phyloP scores from a whole-genome alignment of 345 rosid genomes.

The Zanthoxylum bungeanum region DNA sequence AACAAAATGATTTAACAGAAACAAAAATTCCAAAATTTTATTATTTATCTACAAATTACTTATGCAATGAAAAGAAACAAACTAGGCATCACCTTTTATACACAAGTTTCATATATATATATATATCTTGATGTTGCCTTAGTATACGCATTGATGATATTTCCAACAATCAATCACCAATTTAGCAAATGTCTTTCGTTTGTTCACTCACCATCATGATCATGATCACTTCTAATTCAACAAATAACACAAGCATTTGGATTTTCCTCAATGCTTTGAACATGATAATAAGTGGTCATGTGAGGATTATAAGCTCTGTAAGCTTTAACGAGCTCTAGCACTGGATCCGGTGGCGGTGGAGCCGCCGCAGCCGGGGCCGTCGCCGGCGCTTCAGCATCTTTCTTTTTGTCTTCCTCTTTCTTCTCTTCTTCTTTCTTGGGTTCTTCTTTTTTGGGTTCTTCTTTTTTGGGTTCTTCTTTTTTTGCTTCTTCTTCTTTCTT shows the following conservation, averaged over 20 bases:
- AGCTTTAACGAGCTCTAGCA: constrained; percentile 69
- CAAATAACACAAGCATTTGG: constrained; percentile 92
- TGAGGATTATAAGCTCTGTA: constrained; percentile 88
- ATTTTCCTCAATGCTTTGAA: constrained; percentile 87
- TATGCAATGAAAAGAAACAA: constrained; percentile 13
- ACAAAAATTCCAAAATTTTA: constrained; percentile 19
- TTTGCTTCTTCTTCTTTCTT: too few relatives aligned
- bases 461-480: too few relatives aligned
- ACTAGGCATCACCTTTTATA: constrained; percentile 13
- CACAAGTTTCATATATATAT: constrained; percentile 13
- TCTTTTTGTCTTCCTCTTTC: constrained; percentile 28
- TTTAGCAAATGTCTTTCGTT: background rate
- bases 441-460: too few relatives aligned
- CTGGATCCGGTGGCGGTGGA: constrained; percentile 64
- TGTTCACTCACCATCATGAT: too few relatives aligned
- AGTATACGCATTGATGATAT: constrained; percentile 24
- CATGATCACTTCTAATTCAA: too few relatives aligned
- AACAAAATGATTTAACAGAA: background rate
- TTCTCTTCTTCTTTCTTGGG: constrained; percentile 28
- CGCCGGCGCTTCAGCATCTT: constrained; percentile 3
- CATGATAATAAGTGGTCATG: constrained; percentile 61
- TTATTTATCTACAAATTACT: constrained; percentile 19
- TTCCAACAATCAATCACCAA: constrained; percentile 29
- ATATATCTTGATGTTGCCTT: constrained; percentile 15
- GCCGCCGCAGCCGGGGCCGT: too few relatives aligned